Conservation (phyloP, 225 moss, liverwort and hornwort species). For the Asterella californica region DNA sequence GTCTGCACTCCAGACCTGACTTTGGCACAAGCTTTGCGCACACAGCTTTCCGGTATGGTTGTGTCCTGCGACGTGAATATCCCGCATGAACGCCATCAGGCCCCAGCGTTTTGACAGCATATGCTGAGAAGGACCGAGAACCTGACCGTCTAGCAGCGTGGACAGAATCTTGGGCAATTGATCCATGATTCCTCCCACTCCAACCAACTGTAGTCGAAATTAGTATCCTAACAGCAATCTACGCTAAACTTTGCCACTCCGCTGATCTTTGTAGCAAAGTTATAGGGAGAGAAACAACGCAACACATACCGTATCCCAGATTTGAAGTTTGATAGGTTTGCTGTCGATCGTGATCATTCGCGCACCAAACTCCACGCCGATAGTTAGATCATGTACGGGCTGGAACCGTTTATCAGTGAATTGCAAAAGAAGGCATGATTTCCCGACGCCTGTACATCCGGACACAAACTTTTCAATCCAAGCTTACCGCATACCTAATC, state of each 20-base stretch:
- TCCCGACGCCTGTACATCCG: conserved; percentile 71
- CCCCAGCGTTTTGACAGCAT: background rate
- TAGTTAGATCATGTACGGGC: conserved; percentile 95
- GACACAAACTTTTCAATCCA: background rate
- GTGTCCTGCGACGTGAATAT: background rate
- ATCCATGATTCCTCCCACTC: too few relatives aligned
- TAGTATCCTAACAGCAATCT: background rate
- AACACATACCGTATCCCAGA: conserved; percentile 84
- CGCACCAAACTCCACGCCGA: conserved; percentile 97
- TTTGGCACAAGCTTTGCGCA: too few relatives aligned
- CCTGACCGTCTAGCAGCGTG: background rate
- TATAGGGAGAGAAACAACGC: background rate
- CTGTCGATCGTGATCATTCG: conserved; percentile 98
- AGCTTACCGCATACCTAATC: background rate
- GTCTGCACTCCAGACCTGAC: background rate
- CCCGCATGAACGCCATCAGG: background rate
- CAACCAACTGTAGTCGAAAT: too few relatives aligned
- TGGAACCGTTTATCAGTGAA: conserved; percentile 98
- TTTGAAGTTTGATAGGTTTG: conserved; percentile 98
- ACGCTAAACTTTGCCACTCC: background rate
- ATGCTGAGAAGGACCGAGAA: background rate
- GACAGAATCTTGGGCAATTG: too few relatives aligned
- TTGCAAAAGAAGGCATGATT: conserved; percentile 92
- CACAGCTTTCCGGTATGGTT: background rate
- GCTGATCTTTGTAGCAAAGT: background rate